A percentile compares a stretch with the other conserved stretches of the same genome.
Evolutionary conservation across 306 rosid species (phyloP).

Genomic region (Comarum palustre): DNA sequence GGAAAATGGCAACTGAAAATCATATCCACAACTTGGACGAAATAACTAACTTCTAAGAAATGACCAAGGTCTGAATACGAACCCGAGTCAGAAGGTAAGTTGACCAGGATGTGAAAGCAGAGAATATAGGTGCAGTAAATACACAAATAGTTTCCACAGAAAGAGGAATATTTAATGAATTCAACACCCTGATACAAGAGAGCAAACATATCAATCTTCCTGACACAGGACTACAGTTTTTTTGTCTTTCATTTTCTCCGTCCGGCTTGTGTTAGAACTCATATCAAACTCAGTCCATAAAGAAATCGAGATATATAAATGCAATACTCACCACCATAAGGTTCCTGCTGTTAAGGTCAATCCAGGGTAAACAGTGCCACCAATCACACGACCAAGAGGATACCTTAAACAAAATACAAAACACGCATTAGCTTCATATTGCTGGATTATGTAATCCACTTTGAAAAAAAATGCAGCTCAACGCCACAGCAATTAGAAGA

Average conservation of each 20-base stretch:
- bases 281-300: slow-evolving; percentile 8
- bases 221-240: slow-evolving; percentile 16
- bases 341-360: slow-evolving; percentile 94
- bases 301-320: slow-evolving; percentile 7
- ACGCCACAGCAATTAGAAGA: slow-evolving; percentile 1
- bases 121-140: slow-evolving; percentile 94
- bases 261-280: neutral
- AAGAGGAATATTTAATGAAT: slow-evolving; percentile 87
- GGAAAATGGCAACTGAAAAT: slow-evolving; percentile 22
- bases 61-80: slow-evolving; percentile 25
- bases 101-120: slow-evolving; percentile 98
- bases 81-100: slow-evolving; percentile 87
- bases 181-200: slow-evolving; percentile 58
- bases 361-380: slow-evolving; percentile 98
- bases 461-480: neutral
- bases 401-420: slow-evolving; percentile 53
- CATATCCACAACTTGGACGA: slow-evolving; percentile 24
- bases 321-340: slow-evolving; percentile 70
- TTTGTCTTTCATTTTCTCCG: neutral
- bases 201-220: slow-evolving; percentile 23
- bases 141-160: slow-evolving; percentile 98
- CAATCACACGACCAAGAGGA: slow-evolving; percentile 99
- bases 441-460: neutral
- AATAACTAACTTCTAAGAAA: neutral
- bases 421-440: slow-evolving; percentile 14